Evolutionary conservation across 257 asterid species (phyloP).

Genomic region (Leptodermis oblonga): DNA sequence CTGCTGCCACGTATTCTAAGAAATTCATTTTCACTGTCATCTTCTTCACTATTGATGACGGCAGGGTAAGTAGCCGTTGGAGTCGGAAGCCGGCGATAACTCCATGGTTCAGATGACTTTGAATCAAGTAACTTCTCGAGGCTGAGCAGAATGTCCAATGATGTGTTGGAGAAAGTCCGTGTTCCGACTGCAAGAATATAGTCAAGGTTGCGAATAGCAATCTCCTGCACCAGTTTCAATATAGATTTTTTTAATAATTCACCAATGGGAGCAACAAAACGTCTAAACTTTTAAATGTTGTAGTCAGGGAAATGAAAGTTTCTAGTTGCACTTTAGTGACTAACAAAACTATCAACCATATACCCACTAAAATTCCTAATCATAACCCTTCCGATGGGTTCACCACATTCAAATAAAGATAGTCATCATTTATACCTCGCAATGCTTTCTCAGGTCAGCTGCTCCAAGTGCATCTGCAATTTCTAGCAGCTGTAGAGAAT

Average conservation of each 20-base stretch:
- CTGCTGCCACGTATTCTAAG: slow-evolving; percentile 45
- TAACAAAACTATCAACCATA: not conserved
- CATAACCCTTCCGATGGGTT: not conserved
- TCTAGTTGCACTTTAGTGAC: not conserved
- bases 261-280: not conserved
- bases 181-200: slow-evolving; percentile 75
- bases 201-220: slow-evolving; percentile 85
- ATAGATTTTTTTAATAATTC: not conserved
- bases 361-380: not conserved
- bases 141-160: slow-evolving; percentile 63
- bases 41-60: slow-evolving; percentile 77
- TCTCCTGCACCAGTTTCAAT: slow-evolving; percentile 63
- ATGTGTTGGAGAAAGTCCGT: slow-evolving; percentile 50
- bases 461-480: slow-evolving; percentile 89
- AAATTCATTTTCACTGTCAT: slow-evolving; percentile 48
- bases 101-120: slow-evolving; percentile 89
- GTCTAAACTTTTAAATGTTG: not conserved
- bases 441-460: slow-evolving; percentile 65
- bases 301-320: not conserved
- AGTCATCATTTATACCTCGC: slow-evolving; percentile 51
- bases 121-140: slow-evolving; percentile 73
- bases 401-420: not conserved
- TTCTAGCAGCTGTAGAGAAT: slow-evolving; percentile 74
- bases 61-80: slow-evolving; percentile 91
- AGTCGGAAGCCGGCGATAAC: slow-evolving; percentile 79